These are phyloP conservation scores for Paramecium primaurelia DNA, from an alignment of 73 alveolate species.

Conservation along the genomic window DNA sequence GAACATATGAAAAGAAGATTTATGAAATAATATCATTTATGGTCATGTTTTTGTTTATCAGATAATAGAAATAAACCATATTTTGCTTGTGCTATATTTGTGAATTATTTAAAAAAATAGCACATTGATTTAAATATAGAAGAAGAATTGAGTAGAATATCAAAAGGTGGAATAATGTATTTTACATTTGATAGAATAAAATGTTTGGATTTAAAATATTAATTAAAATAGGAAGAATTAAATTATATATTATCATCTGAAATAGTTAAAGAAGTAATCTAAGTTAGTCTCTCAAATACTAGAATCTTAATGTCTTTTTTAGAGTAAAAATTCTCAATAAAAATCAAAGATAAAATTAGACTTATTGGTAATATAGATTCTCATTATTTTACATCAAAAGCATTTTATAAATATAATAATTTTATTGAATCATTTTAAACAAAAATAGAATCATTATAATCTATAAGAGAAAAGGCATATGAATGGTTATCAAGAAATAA, in stretches of 20 bases:
- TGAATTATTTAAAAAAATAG: neutral
- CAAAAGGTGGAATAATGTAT: neutral
- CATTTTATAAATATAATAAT: neutral
- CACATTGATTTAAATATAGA: neutral
- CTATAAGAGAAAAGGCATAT: neutral
- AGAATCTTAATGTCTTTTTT: neutral
- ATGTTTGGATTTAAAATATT: neutral
- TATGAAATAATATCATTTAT: conserved; percentile 13
- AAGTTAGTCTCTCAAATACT: neutral
- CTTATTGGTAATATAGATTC: neutral
- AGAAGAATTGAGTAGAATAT: neutral
- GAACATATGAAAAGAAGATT: conserved; percentile 38
- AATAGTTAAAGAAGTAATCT: neutral
- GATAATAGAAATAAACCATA: neutral
- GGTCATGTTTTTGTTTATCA: neutral
- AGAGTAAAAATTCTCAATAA: neutral
- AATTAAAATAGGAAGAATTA: neutral
- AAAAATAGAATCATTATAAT: neutral
- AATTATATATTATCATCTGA: neutral
- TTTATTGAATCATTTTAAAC: neutral
- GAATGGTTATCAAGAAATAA: neutral
- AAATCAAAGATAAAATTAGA: neutral
- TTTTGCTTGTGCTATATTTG: conserved; percentile 17
- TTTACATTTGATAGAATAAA: conserved; percentile 13
- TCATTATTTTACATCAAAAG: neutral